A percentile compares a stretch with the other conserved stretches of the same genome.
phyloP scores from a whole-genome alignment of 306 rosid species.

The Morella rubra region DNA sequence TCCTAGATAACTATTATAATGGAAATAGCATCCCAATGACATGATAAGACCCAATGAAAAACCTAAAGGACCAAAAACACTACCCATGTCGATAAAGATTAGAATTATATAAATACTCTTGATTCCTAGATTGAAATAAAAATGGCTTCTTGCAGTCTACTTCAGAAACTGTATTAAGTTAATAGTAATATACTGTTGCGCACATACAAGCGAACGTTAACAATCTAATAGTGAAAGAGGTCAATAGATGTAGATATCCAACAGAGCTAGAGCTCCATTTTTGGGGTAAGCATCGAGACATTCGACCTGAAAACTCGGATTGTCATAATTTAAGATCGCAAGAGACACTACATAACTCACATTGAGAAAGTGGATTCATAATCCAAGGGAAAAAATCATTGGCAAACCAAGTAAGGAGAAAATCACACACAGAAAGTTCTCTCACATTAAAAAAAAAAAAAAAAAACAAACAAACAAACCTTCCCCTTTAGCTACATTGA shows the following conservation, averaged over 20 bases:
- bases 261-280: not conserved
- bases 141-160: not conserved
- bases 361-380: not conserved
- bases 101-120: not conserved
- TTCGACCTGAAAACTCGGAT: not conserved
- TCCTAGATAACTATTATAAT: not conserved
- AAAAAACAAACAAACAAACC: constrained; percentile 13
- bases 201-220: no score
- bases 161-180: not conserved
- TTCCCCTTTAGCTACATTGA: constrained; percentile 40
- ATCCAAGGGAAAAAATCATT: not conserved
- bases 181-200: no score
- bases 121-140: not conserved
- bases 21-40: not conserved
- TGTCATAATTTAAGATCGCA: not conserved
- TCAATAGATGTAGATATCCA: not conserved
- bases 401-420: not conserved
- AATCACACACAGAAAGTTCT: constrained; percentile 18
- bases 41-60: not conserved
- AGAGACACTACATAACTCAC: not conserved
- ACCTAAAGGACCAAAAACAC: not conserved
- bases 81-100: not conserved
- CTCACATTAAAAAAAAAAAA: no score
- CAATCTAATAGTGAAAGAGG: not conserved
- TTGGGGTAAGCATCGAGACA: not conserved